Evolutionary conservation across 75 land plant genomes (phyloP).

Genomic region (Cryptomeria japonica): DNA sequence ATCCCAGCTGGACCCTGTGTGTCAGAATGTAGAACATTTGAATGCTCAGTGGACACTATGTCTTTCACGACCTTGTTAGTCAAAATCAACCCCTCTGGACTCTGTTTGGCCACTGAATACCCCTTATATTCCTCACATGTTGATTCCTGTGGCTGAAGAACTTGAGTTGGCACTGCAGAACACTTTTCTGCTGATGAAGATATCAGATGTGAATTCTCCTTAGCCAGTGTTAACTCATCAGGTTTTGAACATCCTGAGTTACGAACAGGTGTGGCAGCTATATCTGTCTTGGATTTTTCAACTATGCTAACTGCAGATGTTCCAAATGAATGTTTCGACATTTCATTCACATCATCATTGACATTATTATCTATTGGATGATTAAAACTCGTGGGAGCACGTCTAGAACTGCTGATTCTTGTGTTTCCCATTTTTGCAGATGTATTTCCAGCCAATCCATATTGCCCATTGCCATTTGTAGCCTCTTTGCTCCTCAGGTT

Average conservation of each 20-base stretch:
- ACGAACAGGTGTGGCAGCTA: neutral
- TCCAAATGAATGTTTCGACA: neutral
- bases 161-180: neutral
- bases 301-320: neutral
- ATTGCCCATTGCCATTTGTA: neutral
- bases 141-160: neutral
- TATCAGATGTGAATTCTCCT: slow-evolving; percentile 4
- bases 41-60: neutral
- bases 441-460: neutral
- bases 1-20: neutral
- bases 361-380: neutral
- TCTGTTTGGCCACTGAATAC: neutral
- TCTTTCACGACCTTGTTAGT: neutral
- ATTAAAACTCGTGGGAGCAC: neutral
- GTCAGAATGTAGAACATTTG: neutral
- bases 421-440: neutral
- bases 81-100: neutral
- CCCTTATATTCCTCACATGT: neutral
- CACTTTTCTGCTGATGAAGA: neutral
- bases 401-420: slow-evolving; percentile 1
- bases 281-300: neutral
- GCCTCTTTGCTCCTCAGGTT: neutral
- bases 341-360: neutral
- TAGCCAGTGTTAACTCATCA: neutral
- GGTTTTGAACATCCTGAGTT: neutral